Conservation (phyloP, 1,284 basidiomycete genomes). For the Cutaneotrichosporon dermatis region DNA sequence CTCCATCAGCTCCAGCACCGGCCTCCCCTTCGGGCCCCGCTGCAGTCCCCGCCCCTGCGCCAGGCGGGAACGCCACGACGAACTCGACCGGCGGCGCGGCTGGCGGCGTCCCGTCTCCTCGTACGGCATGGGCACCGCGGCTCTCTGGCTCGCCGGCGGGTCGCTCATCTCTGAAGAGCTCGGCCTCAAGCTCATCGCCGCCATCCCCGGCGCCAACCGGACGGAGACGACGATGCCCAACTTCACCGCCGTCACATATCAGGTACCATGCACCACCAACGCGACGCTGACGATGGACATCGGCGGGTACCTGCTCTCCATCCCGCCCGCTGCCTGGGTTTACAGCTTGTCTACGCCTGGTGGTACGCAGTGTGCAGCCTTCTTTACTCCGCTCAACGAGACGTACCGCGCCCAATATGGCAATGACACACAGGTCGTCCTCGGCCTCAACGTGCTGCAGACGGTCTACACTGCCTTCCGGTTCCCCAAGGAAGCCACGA, state of each 20-base stretch:
- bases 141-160: not conserved
- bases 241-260: not conserved
- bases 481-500: too few relatives aligned
- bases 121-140: not conserved
- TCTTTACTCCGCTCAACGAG: not conserved
- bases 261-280: not conserved
- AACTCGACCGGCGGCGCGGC: too few relatives aligned
- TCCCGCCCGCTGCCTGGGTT: not conserved
- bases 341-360: not conserved
- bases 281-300: not conserved
- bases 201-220: not conserved
- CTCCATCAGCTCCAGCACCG: too few relatives aligned
- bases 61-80: too few relatives aligned
- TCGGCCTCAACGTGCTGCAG: not conserved
- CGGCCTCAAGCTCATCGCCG: not conserved
- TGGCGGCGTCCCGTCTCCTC: too few relatives aligned
- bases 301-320: not conserved
- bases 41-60: too few relatives aligned
- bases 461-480: constrained; percentile 1
- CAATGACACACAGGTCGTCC: not conserved
- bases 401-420: not conserved
- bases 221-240: not conserved
- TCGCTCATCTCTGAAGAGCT: not conserved
- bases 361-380: not conserved
- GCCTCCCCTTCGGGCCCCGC: too few relatives aligned